These are phyloP conservation scores for Aspergillus unguis DNA, from an alignment of 2,329 filamentous ascomycete genomes.

Conservation along the genomic window DNA sequence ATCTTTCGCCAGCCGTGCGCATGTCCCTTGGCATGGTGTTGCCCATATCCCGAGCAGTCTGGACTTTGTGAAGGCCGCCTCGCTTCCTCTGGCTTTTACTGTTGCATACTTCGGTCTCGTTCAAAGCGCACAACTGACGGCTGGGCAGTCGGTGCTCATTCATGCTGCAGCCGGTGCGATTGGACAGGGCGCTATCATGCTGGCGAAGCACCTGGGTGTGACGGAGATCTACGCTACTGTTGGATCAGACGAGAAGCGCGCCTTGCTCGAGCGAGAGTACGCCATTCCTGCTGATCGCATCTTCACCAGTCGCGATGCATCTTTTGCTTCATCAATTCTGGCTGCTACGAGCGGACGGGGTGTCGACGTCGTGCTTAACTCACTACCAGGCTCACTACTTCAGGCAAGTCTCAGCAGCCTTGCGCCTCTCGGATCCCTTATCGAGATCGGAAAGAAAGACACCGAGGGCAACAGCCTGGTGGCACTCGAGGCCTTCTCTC, in stretches of 20 bases:
- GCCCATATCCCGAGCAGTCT: background rate
- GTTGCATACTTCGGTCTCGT: conserved; percentile 1
- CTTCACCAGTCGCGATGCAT: conserved; percentile 21
- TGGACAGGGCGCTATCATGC: background rate
- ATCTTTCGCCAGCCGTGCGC: background rate
- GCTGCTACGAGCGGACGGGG: conserved; percentile 20
- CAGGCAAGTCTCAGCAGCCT: conserved; percentile 4
- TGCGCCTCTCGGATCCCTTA: conserved; percentile 22
- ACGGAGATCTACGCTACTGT: conserved; percentile 24
- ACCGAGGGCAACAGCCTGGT: conserved; percentile 6
- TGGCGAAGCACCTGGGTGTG: conserved; percentile 12
- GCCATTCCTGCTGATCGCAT: conserved; percentile 22
- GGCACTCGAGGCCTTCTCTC: background rate
- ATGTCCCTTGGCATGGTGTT: background rate
- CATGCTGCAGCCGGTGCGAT: background rate
- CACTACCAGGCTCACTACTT: conserved; percentile 26
- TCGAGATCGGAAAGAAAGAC: conserved; percentile 25
- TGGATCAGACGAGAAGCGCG: conserved; percentile 19
- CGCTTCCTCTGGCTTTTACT: background rate
- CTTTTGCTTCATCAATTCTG: conserved; percentile 20
- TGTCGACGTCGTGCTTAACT: conserved; percentile 30
- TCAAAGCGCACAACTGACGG: background rate
- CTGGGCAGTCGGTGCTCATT: background rate
- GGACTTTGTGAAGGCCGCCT: conserved; percentile 19
- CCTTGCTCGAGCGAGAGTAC: conserved; percentile 15